Evolutionary conservation across 192 early-diverging fungal genomes (phyloP).

Genomic region (Coemansia sp.): DNA sequence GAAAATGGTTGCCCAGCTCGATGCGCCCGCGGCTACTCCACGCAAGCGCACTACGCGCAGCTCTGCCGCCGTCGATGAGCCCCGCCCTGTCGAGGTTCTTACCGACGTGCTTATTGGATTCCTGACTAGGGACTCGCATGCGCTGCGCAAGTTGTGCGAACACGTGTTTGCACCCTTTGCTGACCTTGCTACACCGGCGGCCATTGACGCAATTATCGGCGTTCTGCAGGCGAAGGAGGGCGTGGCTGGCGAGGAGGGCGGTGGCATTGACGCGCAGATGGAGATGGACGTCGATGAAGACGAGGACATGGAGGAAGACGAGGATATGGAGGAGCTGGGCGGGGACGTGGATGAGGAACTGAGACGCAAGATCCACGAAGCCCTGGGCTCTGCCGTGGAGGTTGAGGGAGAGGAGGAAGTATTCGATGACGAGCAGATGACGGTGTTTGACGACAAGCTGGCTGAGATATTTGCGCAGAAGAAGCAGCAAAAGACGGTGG

Average conservation of each 20-base stretch:
- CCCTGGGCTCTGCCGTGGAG: conserved; percentile 58
- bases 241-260: conserved; percentile 59
- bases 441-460: conserved; percentile 88
- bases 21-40: conserved; percentile 46
- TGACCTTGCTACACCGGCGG: conserved; percentile 70
- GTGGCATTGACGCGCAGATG: conserved; percentile 58
- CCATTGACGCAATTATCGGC: conserved; percentile 75
- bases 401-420: conserved; percentile 59
- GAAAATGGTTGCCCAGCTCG: conserved; percentile 60
- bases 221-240: conserved; percentile 68
- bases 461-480: conserved; percentile 89
- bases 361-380: conserved; percentile 69
- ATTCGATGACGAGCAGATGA: conserved; percentile 86
- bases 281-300: conserved; percentile 49
- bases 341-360: conserved; percentile 77
- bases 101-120: conserved; percentile 90
- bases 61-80: conserved; percentile 61
- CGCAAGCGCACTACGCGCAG: conserved; percentile 41
- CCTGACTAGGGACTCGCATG: conserved; percentile 78
- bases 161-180: conserved; percentile 87
- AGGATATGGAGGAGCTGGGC: conserved; percentile 53
- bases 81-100: conserved; percentile 88
- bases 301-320: conserved; percentile 56
- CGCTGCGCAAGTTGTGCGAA: conserved; percentile 75
- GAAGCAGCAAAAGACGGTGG: conserved; percentile 77